A percentile compares a stretch with the other conserved stretches of the same genome.
Conservation (phyloP, 2,329 filamentous ascomycete genomes). For the Metarhizium album region DNA sequence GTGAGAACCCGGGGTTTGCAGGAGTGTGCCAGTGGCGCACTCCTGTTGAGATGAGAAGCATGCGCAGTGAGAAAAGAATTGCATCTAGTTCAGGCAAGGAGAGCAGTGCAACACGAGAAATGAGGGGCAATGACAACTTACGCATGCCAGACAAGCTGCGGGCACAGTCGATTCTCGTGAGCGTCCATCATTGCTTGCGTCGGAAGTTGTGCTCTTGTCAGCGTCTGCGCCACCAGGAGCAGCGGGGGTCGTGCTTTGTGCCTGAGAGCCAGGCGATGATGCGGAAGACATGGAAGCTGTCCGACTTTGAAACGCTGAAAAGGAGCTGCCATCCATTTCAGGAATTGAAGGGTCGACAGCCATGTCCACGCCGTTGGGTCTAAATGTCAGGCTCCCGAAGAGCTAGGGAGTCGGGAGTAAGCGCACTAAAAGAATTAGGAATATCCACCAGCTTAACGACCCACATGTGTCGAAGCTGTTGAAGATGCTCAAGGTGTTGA, state of each 20-base stretch:
- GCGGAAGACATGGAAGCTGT: slow-evolving; percentile 3
- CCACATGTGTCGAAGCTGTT: background rate
- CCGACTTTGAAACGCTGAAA: background rate
- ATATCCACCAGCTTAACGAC: background rate
- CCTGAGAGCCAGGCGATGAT: slow-evolving; percentile 6
- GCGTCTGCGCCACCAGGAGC: background rate
- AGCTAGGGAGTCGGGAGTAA: background rate
- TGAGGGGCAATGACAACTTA: slow-evolving; percentile 23
- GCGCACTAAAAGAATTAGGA: background rate
- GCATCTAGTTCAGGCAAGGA: background rate
- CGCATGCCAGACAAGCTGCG: slow-evolving; percentile 45
- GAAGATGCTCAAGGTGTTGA: background rate
- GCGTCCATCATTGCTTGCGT: slow-evolving; percentile 8
- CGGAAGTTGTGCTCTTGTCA: slow-evolving; percentile 3
- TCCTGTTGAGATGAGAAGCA: background rate
- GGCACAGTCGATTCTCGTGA: slow-evolving; percentile 27
- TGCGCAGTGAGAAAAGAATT: background rate
- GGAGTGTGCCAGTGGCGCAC: background rate
- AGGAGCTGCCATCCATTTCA: background rate
- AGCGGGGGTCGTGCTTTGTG: slow-evolving; percentile 2
- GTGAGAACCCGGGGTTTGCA: background rate
- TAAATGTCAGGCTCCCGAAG: background rate
- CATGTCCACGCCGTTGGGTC: background rate
- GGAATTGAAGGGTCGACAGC: slow-evolving; percentile 1
- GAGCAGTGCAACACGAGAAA: background rate